phyloP scores from a whole-genome alignment of 805 yeast species.

The Yamadazyma ubonensis region DNA sequence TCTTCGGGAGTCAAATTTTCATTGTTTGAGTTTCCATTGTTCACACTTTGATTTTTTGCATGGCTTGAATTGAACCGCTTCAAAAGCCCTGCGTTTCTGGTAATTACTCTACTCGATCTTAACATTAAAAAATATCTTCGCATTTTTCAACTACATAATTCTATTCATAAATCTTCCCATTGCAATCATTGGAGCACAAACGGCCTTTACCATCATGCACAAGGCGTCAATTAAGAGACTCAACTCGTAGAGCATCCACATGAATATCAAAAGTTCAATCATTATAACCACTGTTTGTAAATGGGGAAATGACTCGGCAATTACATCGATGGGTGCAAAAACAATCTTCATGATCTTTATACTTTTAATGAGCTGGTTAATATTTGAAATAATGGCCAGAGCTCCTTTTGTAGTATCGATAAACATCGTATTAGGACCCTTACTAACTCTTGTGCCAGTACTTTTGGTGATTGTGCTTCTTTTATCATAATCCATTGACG shows the following conservation, averaged over 20 bases:
- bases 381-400: slow-evolving; percentile 27
- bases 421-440: slow-evolving; percentile 1
- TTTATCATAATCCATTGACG: slow-evolving; percentile 15
- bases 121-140: slow-evolving; percentile 4
- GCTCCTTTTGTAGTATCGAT: slow-evolving; percentile 20
- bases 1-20: slow-evolving; percentile 17
- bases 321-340: slow-evolving; percentile 41
- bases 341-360: slow-evolving; percentile 35
- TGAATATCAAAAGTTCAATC: slow-evolving; percentile 35
- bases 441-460: neutral
- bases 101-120: neutral
- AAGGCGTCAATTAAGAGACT: slow-evolving; percentile 42
- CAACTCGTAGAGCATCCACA: slow-evolving; percentile 43
- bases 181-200: slow-evolving; percentile 48
- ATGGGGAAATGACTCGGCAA: slow-evolving; percentile 36
- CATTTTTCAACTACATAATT: slow-evolving; percentile 25
- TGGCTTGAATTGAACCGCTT: slow-evolving; percentile 3
- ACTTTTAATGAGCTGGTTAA: slow-evolving; percentile 33
- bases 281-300: slow-evolving; percentile 41
- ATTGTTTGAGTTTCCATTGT: neutral
- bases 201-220: slow-evolving; percentile 44
- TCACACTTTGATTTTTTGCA: neutral
- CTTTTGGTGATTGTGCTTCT: neutral
- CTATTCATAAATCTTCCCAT: slow-evolving; percentile 44
- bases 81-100: neutral